Evolutionary conservation across 1,284 basidiomycete species (phyloP), one percentile per base, ranked within the genome.

Genomic region (Rhodotorula sp.): DNA sequence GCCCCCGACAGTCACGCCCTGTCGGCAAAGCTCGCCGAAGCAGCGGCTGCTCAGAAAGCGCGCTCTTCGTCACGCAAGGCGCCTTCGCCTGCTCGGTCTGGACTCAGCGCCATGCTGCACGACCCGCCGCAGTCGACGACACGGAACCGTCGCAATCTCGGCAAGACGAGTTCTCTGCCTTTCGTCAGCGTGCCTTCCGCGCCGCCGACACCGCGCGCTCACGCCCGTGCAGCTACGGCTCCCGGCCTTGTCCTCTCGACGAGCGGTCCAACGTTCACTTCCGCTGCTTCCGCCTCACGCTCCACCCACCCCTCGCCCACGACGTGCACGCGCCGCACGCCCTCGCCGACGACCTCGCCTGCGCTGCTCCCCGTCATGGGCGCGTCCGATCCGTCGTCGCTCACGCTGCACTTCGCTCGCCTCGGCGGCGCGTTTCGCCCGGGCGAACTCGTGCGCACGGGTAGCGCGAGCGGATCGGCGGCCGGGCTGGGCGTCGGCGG

Each of bases 341-440:
- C 14, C n/a, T 45, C 44, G 44, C 44, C 57, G 5, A 23, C 44
- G n/a, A 14, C 57, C 8, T 46, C 44, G 4, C 57, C 57, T 14
- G 25, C 21, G 19, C 44, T 58, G n/a, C 44, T 25, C n/a, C 57
- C 57, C 13, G 57, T 46, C 21, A 46, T 58, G 44, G 45, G 44
- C 44, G 12, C 57, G n/a, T n/a, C 57, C 25, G 57, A 58, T 9
- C 44, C 57, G 5, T 46, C 44, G 13, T 23, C 57, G 44, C 44
- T 58, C n/a, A 58, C 25, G n/a, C 44, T 58, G 14, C 57, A 58
- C 57, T 58, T 58, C 46, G 57, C 57, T 44, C 53, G 53, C 27
- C 27, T 17, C 34, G 34, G 34, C 34, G 34, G 34, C 34, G 34
- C 34, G 34, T 34, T 5, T 34, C 13, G 50, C 23, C 50, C 23